Conservation (phyloP, 352 stramenopile genomes). For the Pythium apleroticum region DNA sequence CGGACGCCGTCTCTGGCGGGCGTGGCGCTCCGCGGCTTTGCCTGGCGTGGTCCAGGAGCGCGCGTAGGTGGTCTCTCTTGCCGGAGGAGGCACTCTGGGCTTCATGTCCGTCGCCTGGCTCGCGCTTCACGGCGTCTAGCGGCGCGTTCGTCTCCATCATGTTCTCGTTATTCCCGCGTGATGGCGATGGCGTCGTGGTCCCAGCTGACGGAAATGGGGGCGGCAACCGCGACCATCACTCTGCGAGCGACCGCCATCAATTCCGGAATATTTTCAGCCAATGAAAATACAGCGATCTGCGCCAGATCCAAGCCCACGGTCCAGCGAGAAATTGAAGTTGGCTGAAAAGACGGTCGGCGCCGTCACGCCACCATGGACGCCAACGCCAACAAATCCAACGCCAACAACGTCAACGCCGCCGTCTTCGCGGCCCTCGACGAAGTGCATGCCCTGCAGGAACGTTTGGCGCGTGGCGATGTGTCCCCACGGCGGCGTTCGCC, state of each 20-base stretch:
- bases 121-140: neutral
- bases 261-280: conserved; percentile 9
- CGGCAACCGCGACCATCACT: neutral
- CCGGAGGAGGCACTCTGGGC: neutral
- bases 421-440: conserved; percentile 22
- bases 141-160: neutral
- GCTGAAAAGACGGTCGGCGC: neutral
- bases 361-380: neutral
- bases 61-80: conserved; percentile 29
- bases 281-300: no score
- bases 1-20: no score
- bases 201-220: neutral
- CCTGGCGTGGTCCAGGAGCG: conserved; percentile 44
- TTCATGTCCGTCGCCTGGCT: neutral
- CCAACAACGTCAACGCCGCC: conserved; percentile 1
- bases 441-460: conserved; percentile 22
- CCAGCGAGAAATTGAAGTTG: conserved; percentile 16
- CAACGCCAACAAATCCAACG: neutral
- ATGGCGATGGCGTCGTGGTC: neutral
- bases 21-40: conserved; percentile 16
- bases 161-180: neutral
- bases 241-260: neutral
- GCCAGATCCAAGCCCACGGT: no score
- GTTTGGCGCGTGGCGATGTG: conserved; percentile 21
- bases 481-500: neutral